Evolutionary conservation across 2,329 filamentous ascomycete genomes (phyloP).

Genomic region (Hymenoscyphus salicellus): DNA sequence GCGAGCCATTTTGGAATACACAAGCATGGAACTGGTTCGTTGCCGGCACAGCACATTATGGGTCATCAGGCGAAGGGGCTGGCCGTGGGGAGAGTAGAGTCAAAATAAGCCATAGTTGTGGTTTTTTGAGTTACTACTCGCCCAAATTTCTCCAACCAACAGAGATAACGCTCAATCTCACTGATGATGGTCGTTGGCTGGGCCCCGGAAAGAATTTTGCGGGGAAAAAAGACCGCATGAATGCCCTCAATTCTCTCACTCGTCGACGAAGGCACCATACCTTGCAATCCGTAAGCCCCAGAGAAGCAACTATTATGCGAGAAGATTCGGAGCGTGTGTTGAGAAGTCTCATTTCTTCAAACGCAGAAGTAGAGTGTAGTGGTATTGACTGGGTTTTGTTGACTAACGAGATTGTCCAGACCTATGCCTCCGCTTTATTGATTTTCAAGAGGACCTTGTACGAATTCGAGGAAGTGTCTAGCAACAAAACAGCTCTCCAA

Average conservation of each 20-base stretch:
- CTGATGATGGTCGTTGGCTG: conserved; percentile 41
- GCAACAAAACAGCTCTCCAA: conserved; percentile 31
- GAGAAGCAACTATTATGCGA: conserved; percentile 39
- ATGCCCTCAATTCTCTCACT: conserved; percentile 37
- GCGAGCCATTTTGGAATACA: conserved; percentile 42
- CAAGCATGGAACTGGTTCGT: conserved; percentile 47
- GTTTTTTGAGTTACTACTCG: conserved; percentile 47
- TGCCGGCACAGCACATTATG: conserved; percentile 45
- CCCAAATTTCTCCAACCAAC: conserved; percentile 40
- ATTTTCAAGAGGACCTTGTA: conserved; percentile 35
- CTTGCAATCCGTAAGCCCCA: conserved; percentile 34
- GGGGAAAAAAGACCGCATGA: conserved; percentile 24
- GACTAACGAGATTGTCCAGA: conserved; percentile 43
- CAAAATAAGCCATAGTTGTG: conserved; percentile 40
- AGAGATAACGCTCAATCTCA: conserved; percentile 41
- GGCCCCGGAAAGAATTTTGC: conserved; percentile 20
- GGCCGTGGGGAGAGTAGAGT: conserved; percentile 44
- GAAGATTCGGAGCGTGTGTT: conserved; percentile 36
- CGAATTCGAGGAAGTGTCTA: conserved; percentile 18
- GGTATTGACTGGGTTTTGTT: conserved; percentile 46
- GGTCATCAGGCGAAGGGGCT: conserved; percentile 38
- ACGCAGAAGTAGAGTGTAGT: conserved; percentile 33
- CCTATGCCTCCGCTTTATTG: conserved; percentile 38
- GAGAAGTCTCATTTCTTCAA: conserved; percentile 23
- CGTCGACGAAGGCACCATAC: conserved; percentile 41